Percentiles rank a stretch among this genome's conserved stretches.
phyloP scores from a whole-genome alignment of 2,329 filamentous ascomycete species.

The Aspergillus eucalypticola region DNA sequence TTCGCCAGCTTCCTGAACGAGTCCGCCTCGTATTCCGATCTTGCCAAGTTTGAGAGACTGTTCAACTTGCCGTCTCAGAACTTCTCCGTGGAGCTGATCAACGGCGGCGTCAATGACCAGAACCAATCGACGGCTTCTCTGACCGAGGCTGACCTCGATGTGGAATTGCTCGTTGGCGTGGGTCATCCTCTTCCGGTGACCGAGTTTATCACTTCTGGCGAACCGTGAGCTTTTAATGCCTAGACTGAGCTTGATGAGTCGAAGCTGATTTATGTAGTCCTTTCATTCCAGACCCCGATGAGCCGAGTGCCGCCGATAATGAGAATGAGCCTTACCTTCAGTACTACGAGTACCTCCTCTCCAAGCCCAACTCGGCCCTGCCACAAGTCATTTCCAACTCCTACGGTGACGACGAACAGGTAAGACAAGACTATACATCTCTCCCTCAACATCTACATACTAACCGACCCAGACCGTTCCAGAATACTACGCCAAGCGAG shows the following conservation, averaged over 20 bases:
- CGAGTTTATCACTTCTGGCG: conserved; percentile 1
- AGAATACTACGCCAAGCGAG: conserved; percentile 58
- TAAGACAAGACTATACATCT: conserved; percentile 1
- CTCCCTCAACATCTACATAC: neutral
- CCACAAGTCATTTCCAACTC: conserved; percentile 66
- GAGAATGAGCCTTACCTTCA: conserved; percentile 69
- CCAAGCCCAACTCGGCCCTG: conserved; percentile 49
- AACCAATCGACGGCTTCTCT: conserved; percentile 40
- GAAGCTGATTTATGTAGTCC: conserved; percentile 30
- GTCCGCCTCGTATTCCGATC: conserved; percentile 51
- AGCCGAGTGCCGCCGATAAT: conserved; percentile 39
- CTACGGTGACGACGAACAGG: conserved; percentile 64
- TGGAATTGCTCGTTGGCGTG: conserved; percentile 58
- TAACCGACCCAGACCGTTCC: conserved; percentile 55
- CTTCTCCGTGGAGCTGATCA: conserved; percentile 37
- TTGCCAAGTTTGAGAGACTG: conserved; percentile 42
- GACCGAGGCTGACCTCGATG: conserved; percentile 62
- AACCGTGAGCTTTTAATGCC: neutral
- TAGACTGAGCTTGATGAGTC: neutral
- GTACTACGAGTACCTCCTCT: conserved; percentile 61
- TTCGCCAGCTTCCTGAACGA: conserved; percentile 57
- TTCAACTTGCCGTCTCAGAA: conserved; percentile 46
- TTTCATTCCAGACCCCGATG: conserved; percentile 52
- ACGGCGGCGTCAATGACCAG: conserved; percentile 46
- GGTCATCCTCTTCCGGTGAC: conserved; percentile 54